phyloP scores from a whole-genome alignment of 768 basidiomycete species.

The Amyloporia xantha region DNA sequence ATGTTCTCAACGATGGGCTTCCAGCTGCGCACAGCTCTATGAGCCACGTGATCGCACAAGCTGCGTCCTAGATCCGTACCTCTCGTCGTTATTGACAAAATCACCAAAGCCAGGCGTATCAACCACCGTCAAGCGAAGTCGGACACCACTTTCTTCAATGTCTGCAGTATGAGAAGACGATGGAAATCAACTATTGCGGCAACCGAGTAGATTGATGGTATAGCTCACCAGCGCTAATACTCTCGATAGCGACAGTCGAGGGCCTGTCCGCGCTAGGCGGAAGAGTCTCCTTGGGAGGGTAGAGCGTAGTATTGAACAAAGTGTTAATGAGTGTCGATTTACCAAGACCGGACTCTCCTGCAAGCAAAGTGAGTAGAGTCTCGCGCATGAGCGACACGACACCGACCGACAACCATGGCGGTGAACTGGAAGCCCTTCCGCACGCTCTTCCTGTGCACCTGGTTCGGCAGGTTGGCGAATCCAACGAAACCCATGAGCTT shows the following conservation, averaged over 20 bases:
- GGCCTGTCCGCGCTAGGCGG: conserved; percentile 82
- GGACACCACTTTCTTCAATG: conserved; percentile 97
- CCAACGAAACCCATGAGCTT: conserved; percentile 94
- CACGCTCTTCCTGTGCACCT: conserved; percentile 97
- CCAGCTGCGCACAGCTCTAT: conserved; percentile 55
- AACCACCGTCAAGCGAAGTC: conserved; percentile 95
- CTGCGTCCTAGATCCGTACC: conserved; percentile 40
- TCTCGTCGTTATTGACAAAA: conserved; percentile 98
- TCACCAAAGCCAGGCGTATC: conserved; percentile 99
- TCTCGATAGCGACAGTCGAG: conserved; percentile 96
- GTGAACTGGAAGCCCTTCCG: conserved; percentile 99
- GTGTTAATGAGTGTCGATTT: conserved; percentile 99
- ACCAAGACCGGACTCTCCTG: conserved; percentile 96
- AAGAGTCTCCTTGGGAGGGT: conserved; percentile 79
- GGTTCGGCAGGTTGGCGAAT: conserved; percentile 97
- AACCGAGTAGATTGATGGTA: neutral
- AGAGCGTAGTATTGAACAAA: conserved; percentile 94
- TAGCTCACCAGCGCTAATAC: conserved; percentile 86
- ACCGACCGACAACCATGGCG: conserved; percentile 96
- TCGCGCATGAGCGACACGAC: conserved; percentile 16
- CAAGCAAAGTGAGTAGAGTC: conserved; percentile 4
- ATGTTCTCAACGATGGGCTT: conserved; percentile 98
- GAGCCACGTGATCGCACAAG: conserved; percentile 11
- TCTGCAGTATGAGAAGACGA: conserved; percentile 42
- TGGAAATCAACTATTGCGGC: neutral